Evolutionary conservation across 306 rosid species (phyloP).

Genomic region (Rosa chinensis): DNA sequence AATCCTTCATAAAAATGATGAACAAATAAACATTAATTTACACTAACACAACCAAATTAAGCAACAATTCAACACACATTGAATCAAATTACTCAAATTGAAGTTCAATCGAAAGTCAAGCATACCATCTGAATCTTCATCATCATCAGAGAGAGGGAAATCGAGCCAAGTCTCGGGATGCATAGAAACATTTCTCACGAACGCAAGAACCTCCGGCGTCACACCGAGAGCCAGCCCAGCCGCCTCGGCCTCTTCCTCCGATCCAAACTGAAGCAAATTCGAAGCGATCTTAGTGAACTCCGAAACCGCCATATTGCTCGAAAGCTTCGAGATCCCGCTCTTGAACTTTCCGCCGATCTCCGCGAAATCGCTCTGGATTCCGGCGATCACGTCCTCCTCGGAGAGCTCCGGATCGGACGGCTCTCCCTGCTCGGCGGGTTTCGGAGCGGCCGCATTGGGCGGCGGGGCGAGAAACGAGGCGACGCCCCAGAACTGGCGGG

Average conservation of each 20-base stretch:
- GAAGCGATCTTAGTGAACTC: conserved; percentile 95
- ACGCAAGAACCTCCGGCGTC: conserved; percentile 70
- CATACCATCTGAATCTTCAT: conserved; percentile 63
- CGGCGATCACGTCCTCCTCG: too few species aligned
- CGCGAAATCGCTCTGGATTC: too few species aligned
- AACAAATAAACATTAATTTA: not conserved
- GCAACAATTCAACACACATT: conserved; percentile 4
- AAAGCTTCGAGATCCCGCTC: conserved; percentile 79
- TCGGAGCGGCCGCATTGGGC: too few species aligned
- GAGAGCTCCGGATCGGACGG: too few species aligned
- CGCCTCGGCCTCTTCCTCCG: conserved; percentile 39
- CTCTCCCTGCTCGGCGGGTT: too few species aligned
- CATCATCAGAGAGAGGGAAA: conserved; percentile 66
- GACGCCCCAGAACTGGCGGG: too few species aligned
- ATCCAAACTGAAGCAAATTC: conserved; percentile 73
- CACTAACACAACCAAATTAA: not conserved
- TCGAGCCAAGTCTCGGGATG: conserved; percentile 91
- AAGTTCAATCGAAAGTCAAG: not conserved
- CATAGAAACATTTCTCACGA: conserved; percentile 63
- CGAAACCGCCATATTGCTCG: conserved; percentile 57
- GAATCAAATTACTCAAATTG: too few species aligned
- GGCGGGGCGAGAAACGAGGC: too few species aligned
- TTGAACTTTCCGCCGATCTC: too few species aligned
- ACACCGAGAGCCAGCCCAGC: conserved; percentile 44
- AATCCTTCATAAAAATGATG: not conserved